phyloP scores from a whole-genome alignment of 768 basidiomycete species.

The Galerina marginata region DNA sequence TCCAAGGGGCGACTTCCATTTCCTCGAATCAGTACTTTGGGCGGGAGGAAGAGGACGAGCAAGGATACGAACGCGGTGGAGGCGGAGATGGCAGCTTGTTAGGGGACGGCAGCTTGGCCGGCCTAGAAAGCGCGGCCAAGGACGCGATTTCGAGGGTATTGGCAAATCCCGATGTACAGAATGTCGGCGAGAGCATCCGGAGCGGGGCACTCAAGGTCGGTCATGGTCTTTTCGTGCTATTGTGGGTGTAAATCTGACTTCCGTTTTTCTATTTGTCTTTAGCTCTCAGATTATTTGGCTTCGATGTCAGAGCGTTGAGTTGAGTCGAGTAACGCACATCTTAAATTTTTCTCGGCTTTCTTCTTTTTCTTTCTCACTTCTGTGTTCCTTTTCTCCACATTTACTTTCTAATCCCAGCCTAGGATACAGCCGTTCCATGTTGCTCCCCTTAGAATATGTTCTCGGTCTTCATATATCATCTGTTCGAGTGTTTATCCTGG shows the following conservation, averaged over 20 bases:
- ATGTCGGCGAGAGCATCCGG: slow-evolving; percentile 78
- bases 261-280: slow-evolving; percentile 8
- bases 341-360: background rate
- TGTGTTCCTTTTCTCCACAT: background rate
- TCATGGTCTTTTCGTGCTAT: slow-evolving; percentile 7
- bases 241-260: background rate
- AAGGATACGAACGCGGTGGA: slow-evolving; percentile 40
- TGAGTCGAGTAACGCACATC: background rate
- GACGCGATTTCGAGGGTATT: slow-evolving; percentile 78
- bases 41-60: slow-evolving; percentile 80
- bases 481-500: too few species aligned
- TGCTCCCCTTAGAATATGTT: too few species aligned
- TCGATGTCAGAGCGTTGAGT: slow-evolving; percentile 61
- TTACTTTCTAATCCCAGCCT: too few species aligned
- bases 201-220: slow-evolving; percentile 81
- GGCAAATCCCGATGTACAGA: slow-evolving; percentile 88
- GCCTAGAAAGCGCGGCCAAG: slow-evolving; percentile 65
- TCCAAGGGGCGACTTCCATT: slow-evolving; percentile 92
- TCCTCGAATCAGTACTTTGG: slow-evolving; percentile 98
- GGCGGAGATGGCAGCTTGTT: slow-evolving; percentile 38
- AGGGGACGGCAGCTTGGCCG: slow-evolving; percentile 65
- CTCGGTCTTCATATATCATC: too few species aligned
- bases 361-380: background rate
- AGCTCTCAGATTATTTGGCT: slow-evolving; percentile 73
- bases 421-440: too few species aligned